These are phyloP conservation scores for Tolypocladium paradoxum DNA, from an alignment of 2,329 filamentous ascomycete species.

Conservation along the genomic window DNA sequence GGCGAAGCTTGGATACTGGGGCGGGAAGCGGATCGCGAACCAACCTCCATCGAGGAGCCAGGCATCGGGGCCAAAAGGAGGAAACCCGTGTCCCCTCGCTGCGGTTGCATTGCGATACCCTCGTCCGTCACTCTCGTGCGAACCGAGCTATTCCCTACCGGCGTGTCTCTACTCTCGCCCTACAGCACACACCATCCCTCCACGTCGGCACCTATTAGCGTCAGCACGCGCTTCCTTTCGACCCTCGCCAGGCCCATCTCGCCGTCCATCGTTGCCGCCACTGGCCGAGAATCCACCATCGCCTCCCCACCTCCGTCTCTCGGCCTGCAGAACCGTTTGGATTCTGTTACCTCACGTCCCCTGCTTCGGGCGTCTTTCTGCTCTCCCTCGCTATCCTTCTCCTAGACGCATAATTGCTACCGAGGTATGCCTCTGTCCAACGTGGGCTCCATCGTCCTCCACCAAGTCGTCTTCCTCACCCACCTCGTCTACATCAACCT, in stretches of 20 bases:
- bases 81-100: too few species aligned
- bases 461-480: conserved; percentile 42
- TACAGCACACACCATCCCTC: not conserved
- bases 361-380: not conserved
- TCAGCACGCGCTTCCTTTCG: not conserved
- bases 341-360: not conserved
- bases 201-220: not conserved
- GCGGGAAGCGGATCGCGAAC: not conserved
- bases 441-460: conserved; percentile 38
- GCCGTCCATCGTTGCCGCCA: not conserved
- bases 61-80: too few species aligned
- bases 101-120: too few species aligned
- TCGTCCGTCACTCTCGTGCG: too few species aligned
- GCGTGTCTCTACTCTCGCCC: not conserved
- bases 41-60: not conserved
- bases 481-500: conserved; percentile 42
- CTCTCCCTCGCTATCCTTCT: not conserved
- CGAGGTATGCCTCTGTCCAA: conserved; percentile 38
- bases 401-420: not conserved
- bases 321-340: not conserved
- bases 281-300: not conserved
- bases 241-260: not conserved
- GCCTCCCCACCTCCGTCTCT: not conserved
- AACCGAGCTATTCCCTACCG: too few species aligned
- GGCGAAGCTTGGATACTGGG: too few species aligned